Conservation (phyloP, 257 asterid genomes). For the Fraxinus pennsylvanica region DNA sequence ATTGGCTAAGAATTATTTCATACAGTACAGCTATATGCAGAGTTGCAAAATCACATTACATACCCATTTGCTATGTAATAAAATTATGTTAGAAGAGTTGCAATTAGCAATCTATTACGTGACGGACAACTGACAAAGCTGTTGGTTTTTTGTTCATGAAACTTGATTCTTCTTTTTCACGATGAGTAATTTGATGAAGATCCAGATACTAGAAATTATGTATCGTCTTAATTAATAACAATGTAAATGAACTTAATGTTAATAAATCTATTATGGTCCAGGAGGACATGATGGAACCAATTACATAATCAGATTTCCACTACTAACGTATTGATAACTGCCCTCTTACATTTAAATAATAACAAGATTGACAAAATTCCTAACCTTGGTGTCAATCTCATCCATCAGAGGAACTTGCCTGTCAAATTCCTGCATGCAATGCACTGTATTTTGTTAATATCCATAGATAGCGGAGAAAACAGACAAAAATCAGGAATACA, state of each 20-base stretch:
- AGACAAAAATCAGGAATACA: neutral
- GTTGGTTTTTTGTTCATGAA: neutral
- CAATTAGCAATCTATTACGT: neutral
- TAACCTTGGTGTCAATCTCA: slow-evolving; percentile 95
- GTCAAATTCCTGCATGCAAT: slow-evolving; percentile 76
- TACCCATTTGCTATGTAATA: neutral
- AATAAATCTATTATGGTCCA: neutral
- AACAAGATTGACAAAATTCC: slow-evolving; percentile 20
- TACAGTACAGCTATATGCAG: neutral
- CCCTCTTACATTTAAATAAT: neutral
- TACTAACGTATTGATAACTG: neutral
- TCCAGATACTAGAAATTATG: neutral
- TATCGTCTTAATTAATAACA: neutral
- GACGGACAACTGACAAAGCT: neutral
- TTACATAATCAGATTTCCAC: neutral
- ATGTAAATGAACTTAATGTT: neutral
- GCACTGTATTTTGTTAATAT: slow-evolving; percentile 2
- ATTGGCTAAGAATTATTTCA: neutral
- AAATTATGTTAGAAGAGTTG: neutral
- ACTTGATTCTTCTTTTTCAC: neutral
- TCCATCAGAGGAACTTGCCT: slow-evolving; percentile 99
- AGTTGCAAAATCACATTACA: neutral
- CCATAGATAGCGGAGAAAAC: slow-evolving; percentile 16
- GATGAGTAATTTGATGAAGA: neutral
- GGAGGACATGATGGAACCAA: neutral